These are phyloP conservation scores for Fusarium sp. DNA, from an alignment of 2,329 filamentous ascomycete species.

Conservation along the genomic window DNA sequence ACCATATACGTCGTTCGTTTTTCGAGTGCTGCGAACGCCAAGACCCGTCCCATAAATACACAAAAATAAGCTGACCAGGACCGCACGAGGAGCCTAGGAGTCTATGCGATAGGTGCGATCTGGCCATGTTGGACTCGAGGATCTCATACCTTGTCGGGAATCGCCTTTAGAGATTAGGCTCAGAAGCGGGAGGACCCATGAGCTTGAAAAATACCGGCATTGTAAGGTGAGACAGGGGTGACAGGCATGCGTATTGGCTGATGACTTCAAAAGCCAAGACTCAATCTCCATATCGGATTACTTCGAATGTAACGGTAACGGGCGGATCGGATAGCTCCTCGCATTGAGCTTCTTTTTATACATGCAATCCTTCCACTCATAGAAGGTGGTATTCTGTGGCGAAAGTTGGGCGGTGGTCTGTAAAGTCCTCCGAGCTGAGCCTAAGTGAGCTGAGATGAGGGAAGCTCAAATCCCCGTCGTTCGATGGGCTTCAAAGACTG, in stretches of 20 bases:
- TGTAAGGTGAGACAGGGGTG: slow-evolving; percentile 18
- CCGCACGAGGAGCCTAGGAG: not conserved
- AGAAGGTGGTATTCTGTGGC: slow-evolving; percentile 10
- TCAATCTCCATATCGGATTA: not conserved
- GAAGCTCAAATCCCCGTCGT: not conserved
- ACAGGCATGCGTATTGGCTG: slow-evolving; percentile 9
- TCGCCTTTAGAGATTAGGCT: slow-evolving; percentile 29
- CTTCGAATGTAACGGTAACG: slow-evolving; percentile 14
- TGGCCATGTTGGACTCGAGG: not conserved
- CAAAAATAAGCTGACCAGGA: slow-evolving; percentile 10
- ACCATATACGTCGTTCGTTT: slow-evolving; percentile 12
- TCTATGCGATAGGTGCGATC: slow-evolving; percentile 22
- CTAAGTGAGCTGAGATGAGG: not conserved
- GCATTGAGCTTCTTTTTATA: not conserved
- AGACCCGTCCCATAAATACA: not conserved
- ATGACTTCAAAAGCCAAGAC: slow-evolving; percentile 5
- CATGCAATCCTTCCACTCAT: not conserved
- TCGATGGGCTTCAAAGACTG: not conserved
- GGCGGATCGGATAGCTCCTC: not conserved
- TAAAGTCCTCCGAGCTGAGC: not conserved
- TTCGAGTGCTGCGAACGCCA: not conserved
- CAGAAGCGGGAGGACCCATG: slow-evolving; percentile 28
- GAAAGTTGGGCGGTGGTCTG: not conserved
- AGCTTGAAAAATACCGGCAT: slow-evolving; percentile 30
- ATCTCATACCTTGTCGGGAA: slow-evolving; percentile 26